Evolutionary conservation across 2,329 filamentous ascomycete genomes (phyloP).

Genomic region (Hypoxylon sp.): DNA sequence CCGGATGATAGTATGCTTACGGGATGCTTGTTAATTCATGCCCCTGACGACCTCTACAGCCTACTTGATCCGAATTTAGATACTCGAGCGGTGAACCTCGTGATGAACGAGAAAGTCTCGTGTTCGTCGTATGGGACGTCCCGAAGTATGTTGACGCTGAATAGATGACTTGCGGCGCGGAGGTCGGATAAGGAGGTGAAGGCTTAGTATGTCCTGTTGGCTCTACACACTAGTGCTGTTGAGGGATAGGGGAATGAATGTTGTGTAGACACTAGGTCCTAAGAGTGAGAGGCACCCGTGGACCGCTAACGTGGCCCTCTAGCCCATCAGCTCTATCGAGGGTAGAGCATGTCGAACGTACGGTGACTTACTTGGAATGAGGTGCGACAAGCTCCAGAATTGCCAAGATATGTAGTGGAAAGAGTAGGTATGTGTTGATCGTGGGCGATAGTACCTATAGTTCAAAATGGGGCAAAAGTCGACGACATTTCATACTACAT

Average conservation of each 20-base stretch:
- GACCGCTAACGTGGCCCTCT: neutral
- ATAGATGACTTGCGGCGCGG: neutral
- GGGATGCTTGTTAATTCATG: conserved; percentile 14
- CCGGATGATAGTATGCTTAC: conserved; percentile 4
- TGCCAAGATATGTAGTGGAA: no score
- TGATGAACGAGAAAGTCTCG: conserved; percentile 3
- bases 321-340: neutral
- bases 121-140: conserved; percentile 15
- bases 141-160: conserved; percentile 1
- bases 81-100: conserved; percentile 1
- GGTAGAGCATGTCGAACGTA: neutral
- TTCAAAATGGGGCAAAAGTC: neutral
- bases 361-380: neutral
- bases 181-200: conserved; percentile 1
- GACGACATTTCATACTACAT: conserved; percentile 2
- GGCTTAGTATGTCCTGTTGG: conserved; percentile 4
- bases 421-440: no score
- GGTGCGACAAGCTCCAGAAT: neutral
- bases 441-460: no score
- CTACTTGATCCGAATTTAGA: conserved; percentile 11
- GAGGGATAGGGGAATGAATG: neutral
- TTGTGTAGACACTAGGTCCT: neutral
- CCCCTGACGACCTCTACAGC: conserved; percentile 15
- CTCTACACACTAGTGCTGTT: neutral
- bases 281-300: neutral